phyloP scores from a whole-genome alignment of 2,329 filamentous ascomycete species.

The Rasamsonia emersonii region DNA sequence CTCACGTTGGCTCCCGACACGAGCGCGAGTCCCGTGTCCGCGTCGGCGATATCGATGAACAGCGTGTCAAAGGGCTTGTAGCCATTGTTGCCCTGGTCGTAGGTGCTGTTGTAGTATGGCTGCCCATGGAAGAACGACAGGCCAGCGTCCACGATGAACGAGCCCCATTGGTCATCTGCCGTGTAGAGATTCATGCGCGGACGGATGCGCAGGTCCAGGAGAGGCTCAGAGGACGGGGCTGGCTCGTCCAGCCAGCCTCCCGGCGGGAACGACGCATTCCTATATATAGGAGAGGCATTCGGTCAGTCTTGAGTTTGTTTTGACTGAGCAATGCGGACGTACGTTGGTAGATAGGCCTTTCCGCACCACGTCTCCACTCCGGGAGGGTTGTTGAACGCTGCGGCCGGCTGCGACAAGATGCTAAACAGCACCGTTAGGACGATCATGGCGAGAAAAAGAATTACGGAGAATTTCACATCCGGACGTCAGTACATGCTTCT shows the following conservation, averaged over 20 bases:
- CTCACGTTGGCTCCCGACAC: slow-evolving; percentile 19
- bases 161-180: slow-evolving; percentile 28
- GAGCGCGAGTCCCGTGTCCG: slow-evolving; percentile 15
- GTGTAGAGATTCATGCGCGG: slow-evolving; percentile 43
- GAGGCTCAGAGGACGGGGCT: slow-evolving; percentile 20
- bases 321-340: no score
- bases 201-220: slow-evolving; percentile 38
- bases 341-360: no score
- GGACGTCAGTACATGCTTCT: no score
- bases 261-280: slow-evolving; percentile 40
- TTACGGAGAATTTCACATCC: no score
- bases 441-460: no score
- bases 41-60: slow-evolving; percentile 17
- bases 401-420: no score
- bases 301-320: no score
- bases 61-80: slow-evolving; percentile 18
- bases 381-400: no score
- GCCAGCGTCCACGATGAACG: slow-evolving; percentile 36
- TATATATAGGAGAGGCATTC: no score
- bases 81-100: slow-evolving; percentile 7
- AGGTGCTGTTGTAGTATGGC: slow-evolving; percentile 18
- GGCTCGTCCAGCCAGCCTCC: slow-evolving; percentile 40
- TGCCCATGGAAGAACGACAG: slow-evolving; percentile 33
- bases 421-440: no score
- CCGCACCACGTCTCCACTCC: no score